Percentiles rank a stretch among this genome's conserved stretches.
Conservation (phyloP, 2,329 filamentous ascomycete species). For the Orbilia javanica region DNA sequence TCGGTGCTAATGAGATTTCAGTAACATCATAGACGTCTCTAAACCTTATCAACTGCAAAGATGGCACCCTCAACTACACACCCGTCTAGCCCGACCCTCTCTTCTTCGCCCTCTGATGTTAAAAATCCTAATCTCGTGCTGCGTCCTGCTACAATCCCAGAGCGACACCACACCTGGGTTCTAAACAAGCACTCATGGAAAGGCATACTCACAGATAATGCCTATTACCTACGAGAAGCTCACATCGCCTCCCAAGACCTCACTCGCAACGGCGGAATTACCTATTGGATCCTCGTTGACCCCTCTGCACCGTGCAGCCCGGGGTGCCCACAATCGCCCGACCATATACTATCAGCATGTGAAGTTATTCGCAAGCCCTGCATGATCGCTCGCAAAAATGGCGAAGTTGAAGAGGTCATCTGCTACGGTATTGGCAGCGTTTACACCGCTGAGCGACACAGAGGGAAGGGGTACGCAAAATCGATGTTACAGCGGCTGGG, state of each 20-base stretch:
- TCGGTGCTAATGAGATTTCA: conserved; percentile 21
- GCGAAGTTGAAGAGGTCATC: conserved; percentile 55
- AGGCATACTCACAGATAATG: conserved; percentile 69
- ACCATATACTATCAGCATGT: conserved; percentile 74
- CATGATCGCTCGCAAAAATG: conserved; percentile 64
- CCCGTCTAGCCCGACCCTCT: conserved; percentile 38
- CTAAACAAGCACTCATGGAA: conserved; percentile 73
- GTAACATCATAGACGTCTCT: conserved; percentile 11
- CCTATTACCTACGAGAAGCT: conserved; percentile 73
- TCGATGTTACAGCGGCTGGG: conserved; percentile 54
- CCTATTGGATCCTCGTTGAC: conserved; percentile 75
- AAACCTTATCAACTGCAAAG: conserved; percentile 19
- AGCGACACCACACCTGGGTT: conserved; percentile 71
- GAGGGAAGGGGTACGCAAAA: conserved; percentile 55
- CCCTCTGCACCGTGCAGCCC: conserved; percentile 63
- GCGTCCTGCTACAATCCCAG: conserved; percentile 71
- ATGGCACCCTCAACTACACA: conserved; percentile 57
- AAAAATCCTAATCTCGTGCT: conserved; percentile 66
- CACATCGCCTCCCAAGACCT: conserved; percentile 73
- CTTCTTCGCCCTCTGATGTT: conserved; percentile 39
- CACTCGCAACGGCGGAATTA: conserved; percentile 72
- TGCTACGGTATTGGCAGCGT: conserved; percentile 56
- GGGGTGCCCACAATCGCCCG: conserved; percentile 63
- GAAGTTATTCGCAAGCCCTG: conserved; percentile 75
- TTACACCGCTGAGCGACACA: conserved; percentile 45